Base-by-base conservation (phyloP, 2,329 filamentous ascomycete genomes). In the Helicocarpus griseus region DNA sequence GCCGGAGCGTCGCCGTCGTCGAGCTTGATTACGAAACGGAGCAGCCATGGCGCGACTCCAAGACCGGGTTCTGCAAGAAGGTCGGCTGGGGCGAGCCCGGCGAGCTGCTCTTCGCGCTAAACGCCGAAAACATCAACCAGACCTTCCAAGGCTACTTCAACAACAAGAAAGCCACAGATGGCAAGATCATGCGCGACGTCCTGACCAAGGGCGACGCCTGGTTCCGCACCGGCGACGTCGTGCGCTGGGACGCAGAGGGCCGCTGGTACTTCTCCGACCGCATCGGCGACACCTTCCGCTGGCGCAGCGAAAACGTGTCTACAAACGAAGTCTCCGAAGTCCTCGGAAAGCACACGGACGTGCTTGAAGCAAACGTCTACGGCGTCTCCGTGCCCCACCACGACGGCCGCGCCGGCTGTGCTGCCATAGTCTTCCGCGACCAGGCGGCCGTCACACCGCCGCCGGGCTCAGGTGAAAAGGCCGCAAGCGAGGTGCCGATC, bases 321-420 rank as follows among this genome's bases (percentile, higher is more conserved):
- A 90, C 87, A 0, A 82, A 79, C 47, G 89, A 95, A 66, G 89
- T 95, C 17, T 79, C 84, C n/a, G 80, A 89, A 62, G 80, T 81
- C 0, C 68, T 95, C 0, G 84, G 86, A 13, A 69, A 74, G 0
- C 85, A 89, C 62, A 73, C 82, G 0, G 73, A 74, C 1, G 75
- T 95, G 13, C 72, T 77, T 29, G 89, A 95, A 70, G 85, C 87
- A 29, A 94, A 94, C 60, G 89, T 95, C 26, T 95, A 94, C 61
- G 89, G 89, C 35, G 86, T 95, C 2, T 68, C 81, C 39, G 69
- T 95, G 6, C 89, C 89, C 0, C 77, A 86, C 57, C 87, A 94
- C 62, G 89, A 95, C 61, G 89, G 89, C 17, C 78, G 88, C 24
- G 88, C 87, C 0, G 89, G 89, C 2, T 95, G 89, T 60, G 89